Evolutionary conservation across 2,329 filamentous ascomycete genomes (phyloP).

Genomic region (Neopestalotiopsis sp.): DNA sequence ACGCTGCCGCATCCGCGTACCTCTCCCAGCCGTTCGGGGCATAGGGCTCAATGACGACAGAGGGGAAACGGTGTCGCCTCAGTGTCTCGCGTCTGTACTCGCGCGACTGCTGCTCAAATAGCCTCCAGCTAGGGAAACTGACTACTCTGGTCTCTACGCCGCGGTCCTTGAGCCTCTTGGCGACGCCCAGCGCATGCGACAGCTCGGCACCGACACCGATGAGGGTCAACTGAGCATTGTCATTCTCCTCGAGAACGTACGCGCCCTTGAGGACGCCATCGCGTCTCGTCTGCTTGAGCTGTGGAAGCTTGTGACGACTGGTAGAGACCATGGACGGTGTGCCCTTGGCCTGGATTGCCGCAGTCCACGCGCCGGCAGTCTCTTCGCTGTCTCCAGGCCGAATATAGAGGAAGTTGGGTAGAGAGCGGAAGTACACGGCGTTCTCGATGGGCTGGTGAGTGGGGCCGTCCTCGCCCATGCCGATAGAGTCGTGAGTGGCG

Average conservation of each 20-base stretch:
- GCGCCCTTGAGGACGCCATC: conserved; percentile 43
- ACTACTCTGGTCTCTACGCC: conserved; percentile 45
- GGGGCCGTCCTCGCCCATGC: conserved; percentile 58
- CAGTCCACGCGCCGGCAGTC: conserved; percentile 48
- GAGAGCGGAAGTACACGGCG: conserved; percentile 54
- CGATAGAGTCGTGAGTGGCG: conserved; percentile 60
- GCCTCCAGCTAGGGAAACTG: conserved; percentile 49
- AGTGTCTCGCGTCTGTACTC: conserved; percentile 53
- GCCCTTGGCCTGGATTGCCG: conserved; percentile 39
- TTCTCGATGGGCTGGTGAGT: conserved; percentile 62
- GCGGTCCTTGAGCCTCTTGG: conserved; percentile 40
- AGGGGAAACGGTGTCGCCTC: conserved; percentile 46
- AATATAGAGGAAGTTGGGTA: conserved; percentile 60
- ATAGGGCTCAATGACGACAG: conserved; percentile 66
- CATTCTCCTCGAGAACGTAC: conserved; percentile 42
- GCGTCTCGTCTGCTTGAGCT: conserved; percentile 38
- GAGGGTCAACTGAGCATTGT: conserved; percentile 42
- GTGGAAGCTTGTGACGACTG: conserved; percentile 44
- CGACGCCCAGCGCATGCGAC: conserved; percentile 47
- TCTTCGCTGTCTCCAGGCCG: conserved; percentile 60
- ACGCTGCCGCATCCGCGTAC: conserved; percentile 61
- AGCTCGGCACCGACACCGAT: conserved; percentile 45
- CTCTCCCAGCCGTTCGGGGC: conserved; percentile 63
- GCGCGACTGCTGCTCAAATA: conserved; percentile 47
- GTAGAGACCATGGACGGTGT: conserved; percentile 49